Percentiles rank a stretch among this genome's conserved stretches.
Conservation (phyloP, 2,329 filamentous ascomycete species). For the Ascochyta rabiei region DNA sequence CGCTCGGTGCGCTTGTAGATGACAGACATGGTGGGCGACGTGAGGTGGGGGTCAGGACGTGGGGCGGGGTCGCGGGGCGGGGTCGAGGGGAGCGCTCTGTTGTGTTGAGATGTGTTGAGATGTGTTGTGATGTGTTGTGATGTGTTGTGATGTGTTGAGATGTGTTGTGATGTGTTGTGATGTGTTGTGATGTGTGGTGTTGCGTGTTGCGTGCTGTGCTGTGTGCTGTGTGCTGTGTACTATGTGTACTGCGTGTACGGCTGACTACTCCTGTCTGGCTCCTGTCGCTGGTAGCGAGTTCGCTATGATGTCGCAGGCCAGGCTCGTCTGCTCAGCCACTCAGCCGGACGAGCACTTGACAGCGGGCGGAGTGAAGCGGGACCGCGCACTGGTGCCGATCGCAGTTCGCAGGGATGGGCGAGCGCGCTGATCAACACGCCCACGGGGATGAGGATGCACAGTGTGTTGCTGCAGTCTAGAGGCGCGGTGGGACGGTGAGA, state of each 20-base stretch:
- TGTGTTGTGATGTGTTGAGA: background rate
- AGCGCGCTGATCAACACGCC: slow-evolving; percentile 20
- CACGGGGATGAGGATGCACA: slow-evolving; percentile 11
- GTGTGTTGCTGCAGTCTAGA: slow-evolving; percentile 1
- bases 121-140: background rate
- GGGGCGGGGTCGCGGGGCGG: slow-evolving; percentile 3
- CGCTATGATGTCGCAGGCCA: slow-evolving; percentile 7
- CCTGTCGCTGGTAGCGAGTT: background rate
- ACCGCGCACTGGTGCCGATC: slow-evolving; percentile 29
- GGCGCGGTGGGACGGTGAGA: slow-evolving; percentile 1
- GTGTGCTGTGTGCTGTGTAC: background rate
- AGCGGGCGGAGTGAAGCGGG: slow-evolving; percentile 22
- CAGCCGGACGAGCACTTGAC: slow-evolving; percentile 15
- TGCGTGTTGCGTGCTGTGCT: background rate
- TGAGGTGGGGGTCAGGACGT: background rate
- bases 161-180: no score
- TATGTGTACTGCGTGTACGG: no score
- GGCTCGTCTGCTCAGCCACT: slow-evolving; percentile 26
- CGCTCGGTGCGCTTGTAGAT: slow-evolving; percentile 51
- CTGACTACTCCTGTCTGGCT: background rate
- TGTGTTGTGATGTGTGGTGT: background rate
- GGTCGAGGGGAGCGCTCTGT: background rate
- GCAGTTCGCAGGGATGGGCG: slow-evolving; percentile 25
- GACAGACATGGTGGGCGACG: slow-evolving; percentile 50
- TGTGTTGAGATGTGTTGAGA: no score